These are phyloP conservation scores for Rhizophora apiculata DNA, from an alignment of 345 rosid genomes.

Conservation along the genomic window DNA sequence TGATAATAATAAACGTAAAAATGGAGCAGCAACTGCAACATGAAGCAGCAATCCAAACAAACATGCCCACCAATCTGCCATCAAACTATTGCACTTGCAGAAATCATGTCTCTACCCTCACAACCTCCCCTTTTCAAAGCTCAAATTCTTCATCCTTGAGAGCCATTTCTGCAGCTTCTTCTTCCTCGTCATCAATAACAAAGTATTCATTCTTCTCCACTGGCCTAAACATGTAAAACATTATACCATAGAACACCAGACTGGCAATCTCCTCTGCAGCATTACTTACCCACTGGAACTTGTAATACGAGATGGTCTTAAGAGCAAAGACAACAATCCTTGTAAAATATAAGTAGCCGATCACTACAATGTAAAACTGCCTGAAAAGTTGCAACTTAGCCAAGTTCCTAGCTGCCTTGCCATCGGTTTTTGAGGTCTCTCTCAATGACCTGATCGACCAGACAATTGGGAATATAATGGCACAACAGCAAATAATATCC, in stretches of 20 bases:
- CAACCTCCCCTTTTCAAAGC: slow-evolving; percentile 41
- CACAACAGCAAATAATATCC: slow-evolving; percentile 92
- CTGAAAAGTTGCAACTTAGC: slow-evolving; percentile 81
- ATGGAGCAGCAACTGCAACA: slow-evolving; percentile 13
- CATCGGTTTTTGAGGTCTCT: slow-evolving; percentile 89
- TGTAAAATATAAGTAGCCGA: slow-evolving; percentile 86
- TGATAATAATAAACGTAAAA: neutral
- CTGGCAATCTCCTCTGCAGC: slow-evolving; percentile 89
- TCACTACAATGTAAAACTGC: slow-evolving; percentile 87
- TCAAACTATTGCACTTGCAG: slow-evolving; percentile 3
- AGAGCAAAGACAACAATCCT: slow-evolving; percentile 88
- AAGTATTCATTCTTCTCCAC: slow-evolving; percentile 87
- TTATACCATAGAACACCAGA: slow-evolving; percentile 66
- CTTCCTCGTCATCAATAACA: slow-evolving; percentile 82
- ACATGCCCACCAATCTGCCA: neutral
- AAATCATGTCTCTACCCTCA: neutral
- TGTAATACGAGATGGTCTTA: slow-evolving; percentile 80
- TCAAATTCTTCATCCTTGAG: slow-evolving; percentile 82
- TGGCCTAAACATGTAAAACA: slow-evolving; percentile 95
- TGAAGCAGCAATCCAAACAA: slow-evolving; percentile 3
- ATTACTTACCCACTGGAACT: slow-evolving; percentile 92
- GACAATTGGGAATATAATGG: slow-evolving; percentile 91
- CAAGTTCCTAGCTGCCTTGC: slow-evolving; percentile 85
- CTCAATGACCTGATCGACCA: slow-evolving; percentile 90
- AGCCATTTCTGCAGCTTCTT: slow-evolving; percentile 83